Base-by-base conservation (phyloP, 768 basidiomycete species). In the Exidia glandulosa region DNA sequence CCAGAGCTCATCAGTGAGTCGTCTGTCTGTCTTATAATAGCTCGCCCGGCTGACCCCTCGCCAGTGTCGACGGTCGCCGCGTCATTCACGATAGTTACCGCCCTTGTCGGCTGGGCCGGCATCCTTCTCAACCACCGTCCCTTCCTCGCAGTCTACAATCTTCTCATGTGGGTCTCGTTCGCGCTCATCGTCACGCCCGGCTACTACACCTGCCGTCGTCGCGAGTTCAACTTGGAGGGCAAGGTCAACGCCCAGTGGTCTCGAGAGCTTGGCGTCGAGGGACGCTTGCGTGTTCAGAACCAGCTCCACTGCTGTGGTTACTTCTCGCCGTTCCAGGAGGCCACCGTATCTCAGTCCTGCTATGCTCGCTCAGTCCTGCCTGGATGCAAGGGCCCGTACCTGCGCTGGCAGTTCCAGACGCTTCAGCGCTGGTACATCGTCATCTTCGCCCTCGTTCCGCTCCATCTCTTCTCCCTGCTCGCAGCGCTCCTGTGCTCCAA, bases 181-280 rank as follows among this genome's bases (percentile, higher is more conserved):
- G 82, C 75, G 14, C 73, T 89, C 59, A 78, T 90, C 69, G 77
- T 88, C 69, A 74, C 80, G 0, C 89, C 89, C 0, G 88, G 89
- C 0, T 92, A 92, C 72, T 70, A 86, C 67, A 82, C 87, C 34
- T 92, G 87, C 78, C 88, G 86, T 69, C 76, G 78, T 37, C 78
- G 77, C 58, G 78, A 81, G 3, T 89, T 90, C 78, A 89, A 90
- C 69, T 79, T 90, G 59, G 86, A 90, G 67, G 88, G 86, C 50
- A 90, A 90, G 72, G 70, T 89, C 71, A 90, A 88, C 70, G 71
- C 78, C 9, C 85, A 89, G 68, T 90, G 88, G 89, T 85, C 82
- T 57, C 76, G 81, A 47, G 66, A 72, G 47, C 76, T 90, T 25
- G 84, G 82, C 9, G 69, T 81, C 29, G 65, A 71, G 1, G 87